Evolutionary conservation across 306 rosid genomes (phyloP).

Genomic region (Vigna hirtella): DNA sequence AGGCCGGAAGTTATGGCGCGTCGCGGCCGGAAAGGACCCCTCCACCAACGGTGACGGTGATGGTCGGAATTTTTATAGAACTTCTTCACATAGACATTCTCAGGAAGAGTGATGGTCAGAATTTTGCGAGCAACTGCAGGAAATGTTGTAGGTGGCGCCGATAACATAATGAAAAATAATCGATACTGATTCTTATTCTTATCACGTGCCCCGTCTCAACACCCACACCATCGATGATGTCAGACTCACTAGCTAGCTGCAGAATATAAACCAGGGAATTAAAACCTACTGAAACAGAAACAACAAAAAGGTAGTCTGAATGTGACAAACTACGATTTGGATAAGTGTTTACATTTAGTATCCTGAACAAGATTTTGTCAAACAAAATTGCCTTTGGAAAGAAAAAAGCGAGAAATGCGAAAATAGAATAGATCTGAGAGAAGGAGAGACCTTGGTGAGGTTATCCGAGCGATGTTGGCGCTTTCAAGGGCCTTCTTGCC

Average conservation of each 20-base stretch:
- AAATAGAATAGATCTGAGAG: background rate
- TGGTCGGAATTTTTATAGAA: too few relatives aligned
- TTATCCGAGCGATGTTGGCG: conserved; percentile 31
- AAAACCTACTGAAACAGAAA: background rate
- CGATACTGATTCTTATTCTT: conserved; percentile 72
- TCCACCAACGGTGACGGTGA: too few relatives aligned
- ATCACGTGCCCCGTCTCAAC: conserved; percentile 85
- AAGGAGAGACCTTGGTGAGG: conserved; percentile 60
- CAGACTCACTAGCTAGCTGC: conserved; percentile 94
- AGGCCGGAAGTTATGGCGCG: too few relatives aligned
- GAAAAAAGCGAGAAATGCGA: background rate
- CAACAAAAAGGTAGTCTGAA: too few relatives aligned
- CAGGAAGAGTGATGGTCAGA: too few relatives aligned
- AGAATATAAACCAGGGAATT: conserved; percentile 41
- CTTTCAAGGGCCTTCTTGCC: too few relatives aligned
- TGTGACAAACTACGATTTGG: background rate
- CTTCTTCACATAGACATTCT: too few relatives aligned
- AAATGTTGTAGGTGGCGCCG: too few relatives aligned
- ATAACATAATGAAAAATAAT: too few relatives aligned
- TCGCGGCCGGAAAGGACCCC: too few relatives aligned
- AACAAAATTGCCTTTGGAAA: background rate
- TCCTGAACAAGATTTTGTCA: too few relatives aligned
- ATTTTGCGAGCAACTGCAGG: too few relatives aligned
- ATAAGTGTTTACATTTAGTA: background rate
- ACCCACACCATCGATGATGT: conserved; percentile 83